These are phyloP conservation scores for Blastobotrys capitulatus DNA, from an alignment of 1,139 yeast species.

Conservation along the genomic window DNA sequence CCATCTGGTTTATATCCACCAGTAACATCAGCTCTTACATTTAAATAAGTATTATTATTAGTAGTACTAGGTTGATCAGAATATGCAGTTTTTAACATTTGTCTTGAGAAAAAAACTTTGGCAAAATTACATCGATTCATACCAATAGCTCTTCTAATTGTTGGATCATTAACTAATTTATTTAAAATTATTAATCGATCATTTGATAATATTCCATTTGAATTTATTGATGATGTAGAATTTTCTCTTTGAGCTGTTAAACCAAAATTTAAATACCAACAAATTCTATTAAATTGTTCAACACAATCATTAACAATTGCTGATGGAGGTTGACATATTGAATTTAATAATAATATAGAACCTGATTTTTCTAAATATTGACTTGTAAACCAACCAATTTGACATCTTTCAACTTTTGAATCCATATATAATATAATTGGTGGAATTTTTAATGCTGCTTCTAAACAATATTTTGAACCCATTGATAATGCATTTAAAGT, in stretches of 20 bases:
- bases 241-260: not conserved
- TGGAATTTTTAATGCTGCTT: conserved; percentile 12
- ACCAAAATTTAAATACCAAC: conserved; percentile 2
- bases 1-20: conserved; percentile 11
- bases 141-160: conserved; percentile 6
- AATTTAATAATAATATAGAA: conserved; percentile 7
- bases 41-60: too few relatives aligned
- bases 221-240: too few relatives aligned
- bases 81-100: conserved; percentile 1
- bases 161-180: not conserved
- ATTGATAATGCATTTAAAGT: conserved; percentile 4
- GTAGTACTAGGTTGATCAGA: not conserved
- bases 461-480: conserved; percentile 9
- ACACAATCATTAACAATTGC: not conserved
- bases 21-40: conserved; percentile 4
- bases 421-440: conserved; percentile 8
- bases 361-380: conserved; percentile 10
- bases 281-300: not conserved
- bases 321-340: conserved; percentile 3
- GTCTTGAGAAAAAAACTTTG: conserved; percentile 6
- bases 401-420: conserved; percentile 13
- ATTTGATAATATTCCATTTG: not conserved
- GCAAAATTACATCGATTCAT: conserved; percentile 8
- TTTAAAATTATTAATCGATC: not conserved
- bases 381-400: conserved; percentile 14